phyloP scores from a whole-genome alignment of 371 early-diverging fungal genomes.

The Actinomucor elegans region DNA sequence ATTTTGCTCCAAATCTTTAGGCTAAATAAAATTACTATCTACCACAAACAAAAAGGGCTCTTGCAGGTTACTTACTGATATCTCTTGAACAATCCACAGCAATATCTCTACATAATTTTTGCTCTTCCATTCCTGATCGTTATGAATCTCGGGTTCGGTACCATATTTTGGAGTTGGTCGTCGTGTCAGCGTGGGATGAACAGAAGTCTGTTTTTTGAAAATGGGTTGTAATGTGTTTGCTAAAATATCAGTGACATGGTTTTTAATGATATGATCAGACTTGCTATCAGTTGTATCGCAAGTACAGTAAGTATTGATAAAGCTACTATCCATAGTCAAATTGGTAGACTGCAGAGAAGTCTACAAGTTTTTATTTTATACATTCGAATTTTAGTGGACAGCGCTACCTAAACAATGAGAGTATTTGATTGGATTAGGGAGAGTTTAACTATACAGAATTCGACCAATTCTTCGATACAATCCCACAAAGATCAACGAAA shows the following conservation, averaged over 20 bases:
- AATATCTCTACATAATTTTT: constrained; percentile 16
- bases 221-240: constrained; percentile 12
- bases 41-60: too few species aligned
- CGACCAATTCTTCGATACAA: too few species aligned
- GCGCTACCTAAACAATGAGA: too few species aligned
- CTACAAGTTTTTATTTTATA: too few species aligned
- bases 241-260: constrained; percentile 20
- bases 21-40: background rate
- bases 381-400: too few species aligned
- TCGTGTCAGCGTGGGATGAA: constrained; percentile 17
- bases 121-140: constrained; percentile 35
- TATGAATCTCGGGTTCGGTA: constrained; percentile 17
- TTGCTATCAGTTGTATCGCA: constrained; percentile 11
- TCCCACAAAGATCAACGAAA: too few species aligned
- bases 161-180: constrained; percentile 18
- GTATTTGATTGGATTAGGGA: too few species aligned
- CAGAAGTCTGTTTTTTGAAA: constrained; percentile 13
- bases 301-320: constrained; percentile 2
- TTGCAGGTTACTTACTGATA: constrained; percentile 25
- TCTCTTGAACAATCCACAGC: constrained; percentile 22
- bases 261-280: constrained; percentile 8
- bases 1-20: constrained; percentile 12
- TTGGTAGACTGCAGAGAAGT: too few species aligned
- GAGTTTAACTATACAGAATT: too few species aligned
- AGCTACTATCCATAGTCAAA: constrained; percentile 9